These are phyloP conservation scores for Astragalus membranaceus DNA, from an alignment of 306 rosid genomes.

Conservation along the genomic window DNA sequence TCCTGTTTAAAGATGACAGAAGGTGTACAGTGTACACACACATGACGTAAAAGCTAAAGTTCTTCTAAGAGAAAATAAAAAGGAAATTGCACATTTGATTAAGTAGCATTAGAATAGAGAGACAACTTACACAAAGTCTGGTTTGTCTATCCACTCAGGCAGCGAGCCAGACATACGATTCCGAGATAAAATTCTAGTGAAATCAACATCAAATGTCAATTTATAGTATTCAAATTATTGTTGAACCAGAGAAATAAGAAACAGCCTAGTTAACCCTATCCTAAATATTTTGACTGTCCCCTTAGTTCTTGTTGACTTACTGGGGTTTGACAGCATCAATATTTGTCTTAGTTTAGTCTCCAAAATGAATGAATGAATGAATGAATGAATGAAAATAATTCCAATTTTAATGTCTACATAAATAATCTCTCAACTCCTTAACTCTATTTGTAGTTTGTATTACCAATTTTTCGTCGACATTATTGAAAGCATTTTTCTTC, in stretches of 20 bases:
- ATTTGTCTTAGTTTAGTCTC: neutral
- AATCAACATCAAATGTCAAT: constrained; percentile 3
- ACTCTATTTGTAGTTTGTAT: neutral
- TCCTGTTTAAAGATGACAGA: neutral
- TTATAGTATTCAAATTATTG: neutral
- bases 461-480: neutral
- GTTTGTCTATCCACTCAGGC: constrained; percentile 35
- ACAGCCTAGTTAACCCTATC: neutral
- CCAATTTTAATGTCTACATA: neutral
- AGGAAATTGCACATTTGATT: neutral
- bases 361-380: neutral
- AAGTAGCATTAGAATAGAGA: constrained; percentile 10
- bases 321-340: neutral
- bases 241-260: neutral
- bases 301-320: constrained; percentile 30
- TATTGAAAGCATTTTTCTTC: neutral
- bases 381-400: neutral
- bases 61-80: neutral
- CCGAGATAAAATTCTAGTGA: constrained; percentile 49
- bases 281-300: neutral
- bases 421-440: neutral
- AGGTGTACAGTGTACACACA: too few species aligned
- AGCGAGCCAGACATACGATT: constrained; percentile 44
- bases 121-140: constrained; percentile 36
- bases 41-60: neutral